Conservation (phyloP, 495 filamentous ascomycete genomes). For the Glarea lozoyensis region DNA sequence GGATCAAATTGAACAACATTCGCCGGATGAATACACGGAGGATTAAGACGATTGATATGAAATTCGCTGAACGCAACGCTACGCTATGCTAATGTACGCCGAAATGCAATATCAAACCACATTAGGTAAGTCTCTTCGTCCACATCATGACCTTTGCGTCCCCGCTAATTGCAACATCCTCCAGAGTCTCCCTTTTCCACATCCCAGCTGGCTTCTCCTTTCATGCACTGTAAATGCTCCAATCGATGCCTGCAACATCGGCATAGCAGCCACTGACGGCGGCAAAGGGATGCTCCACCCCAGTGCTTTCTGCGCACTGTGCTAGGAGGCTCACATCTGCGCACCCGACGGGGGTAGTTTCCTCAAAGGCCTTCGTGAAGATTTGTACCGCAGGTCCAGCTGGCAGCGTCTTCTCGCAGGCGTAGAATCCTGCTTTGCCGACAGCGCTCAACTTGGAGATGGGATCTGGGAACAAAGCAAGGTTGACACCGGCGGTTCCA, state of each 20-base stretch:
- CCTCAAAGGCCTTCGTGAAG: slow-evolving; percentile 6
- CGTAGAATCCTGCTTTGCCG: slow-evolving; percentile 21
- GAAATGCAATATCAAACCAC: no score
- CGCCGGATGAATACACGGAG: no score
- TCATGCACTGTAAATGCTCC: slow-evolving; percentile 17
- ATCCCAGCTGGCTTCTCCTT: no score
- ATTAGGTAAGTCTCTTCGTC: no score
- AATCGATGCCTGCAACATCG: slow-evolving; percentile 21
- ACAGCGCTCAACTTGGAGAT: slow-evolving; percentile 12
- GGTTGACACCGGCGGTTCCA: slow-evolving; percentile 16
- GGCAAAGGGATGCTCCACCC: slow-evolving; percentile 22
- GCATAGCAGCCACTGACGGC: slow-evolving; percentile 17
- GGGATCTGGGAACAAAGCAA: slow-evolving; percentile 8
- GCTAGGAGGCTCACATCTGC: slow-evolving; percentile 21
- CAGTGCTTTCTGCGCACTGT: slow-evolving; percentile 21
- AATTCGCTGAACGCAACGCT: no score
- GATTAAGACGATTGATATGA: no score
- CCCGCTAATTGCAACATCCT: no score
- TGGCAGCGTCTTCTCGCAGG: slow-evolving; percentile 20
- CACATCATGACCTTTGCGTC: no score
- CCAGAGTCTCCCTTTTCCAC: no score
- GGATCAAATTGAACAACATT: no score
- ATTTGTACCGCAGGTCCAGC: slow-evolving; percentile 15
- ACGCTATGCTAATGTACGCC: no score
- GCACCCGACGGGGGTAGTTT: slow-evolving; percentile 17